phyloP scores from a whole-genome alignment of 1,139 yeast species.

The Zygosaccharomyces sapae region DNA sequence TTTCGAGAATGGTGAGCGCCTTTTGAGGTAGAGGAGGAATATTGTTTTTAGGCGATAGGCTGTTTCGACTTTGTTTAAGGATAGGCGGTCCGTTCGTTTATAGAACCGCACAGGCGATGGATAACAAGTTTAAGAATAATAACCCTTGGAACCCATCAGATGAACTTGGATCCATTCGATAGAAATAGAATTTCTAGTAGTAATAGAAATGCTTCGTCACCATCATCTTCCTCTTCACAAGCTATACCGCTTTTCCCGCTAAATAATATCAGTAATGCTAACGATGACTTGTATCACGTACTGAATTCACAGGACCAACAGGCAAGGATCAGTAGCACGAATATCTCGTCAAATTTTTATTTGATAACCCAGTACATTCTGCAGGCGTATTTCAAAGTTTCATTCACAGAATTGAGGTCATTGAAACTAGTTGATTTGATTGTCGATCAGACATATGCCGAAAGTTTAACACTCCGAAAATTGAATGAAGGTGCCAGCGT shows the following conservation, averaged over 20 bases:
- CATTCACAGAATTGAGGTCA: conserved; percentile 15
- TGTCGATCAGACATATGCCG: conserved; percentile 36
- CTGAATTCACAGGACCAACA: conserved; percentile 25
- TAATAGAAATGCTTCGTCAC: neutral
- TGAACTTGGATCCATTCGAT: neutral
- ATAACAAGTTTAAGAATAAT: neutral
- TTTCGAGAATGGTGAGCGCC: neutral
- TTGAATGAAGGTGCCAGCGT: conserved; percentile 28
- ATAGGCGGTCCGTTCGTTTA: too few relatives aligned
- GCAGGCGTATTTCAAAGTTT: conserved; percentile 29
- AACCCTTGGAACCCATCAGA: neutral
- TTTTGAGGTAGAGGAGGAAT: neutral
- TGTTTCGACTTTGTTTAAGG: too few relatives aligned
- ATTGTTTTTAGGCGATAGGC: too few relatives aligned
- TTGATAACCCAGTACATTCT: conserved; percentile 30
- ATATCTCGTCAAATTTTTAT: conserved; percentile 27
- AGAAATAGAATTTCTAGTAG: neutral
- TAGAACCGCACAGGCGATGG: neutral
- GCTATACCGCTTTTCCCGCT: neutral
- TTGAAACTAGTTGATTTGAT: conserved; percentile 31
- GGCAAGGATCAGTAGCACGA: conserved; percentile 17
- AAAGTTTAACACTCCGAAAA: conserved; percentile 34
- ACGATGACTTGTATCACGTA: conserved; percentile 15
- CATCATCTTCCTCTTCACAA: neutral
- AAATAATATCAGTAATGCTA: conserved; percentile 11